phyloP scores from a whole-genome alignment of 768 basidiomycete species.

The Clavaria fumosa region DNA sequence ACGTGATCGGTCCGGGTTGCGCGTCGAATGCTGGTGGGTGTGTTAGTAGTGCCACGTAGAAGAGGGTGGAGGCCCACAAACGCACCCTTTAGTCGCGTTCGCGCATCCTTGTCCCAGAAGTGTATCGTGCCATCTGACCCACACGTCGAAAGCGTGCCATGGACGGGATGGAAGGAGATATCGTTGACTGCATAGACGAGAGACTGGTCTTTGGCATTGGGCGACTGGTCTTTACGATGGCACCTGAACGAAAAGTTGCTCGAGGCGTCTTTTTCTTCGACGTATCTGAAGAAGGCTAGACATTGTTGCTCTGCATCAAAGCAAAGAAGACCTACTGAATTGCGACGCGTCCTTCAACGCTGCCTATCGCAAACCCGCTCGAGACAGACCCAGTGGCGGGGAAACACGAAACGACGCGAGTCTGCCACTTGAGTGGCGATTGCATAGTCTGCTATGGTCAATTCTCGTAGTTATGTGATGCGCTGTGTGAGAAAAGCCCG shows the following conservation, averaged over 20 bases:
- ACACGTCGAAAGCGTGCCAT: constrained; percentile 76
- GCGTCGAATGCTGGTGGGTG: constrained; percentile 30
- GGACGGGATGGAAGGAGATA: constrained; percentile 72
- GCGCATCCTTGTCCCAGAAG: constrained; percentile 91
- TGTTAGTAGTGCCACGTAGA: neutral
- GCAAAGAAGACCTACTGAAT: constrained; percentile 61
- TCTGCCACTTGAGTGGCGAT: constrained; percentile 91
- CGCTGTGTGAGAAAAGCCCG: neutral
- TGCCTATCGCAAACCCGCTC: constrained; percentile 72
- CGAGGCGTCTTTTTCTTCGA: constrained; percentile 71
- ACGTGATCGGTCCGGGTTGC: constrained; percentile 59
- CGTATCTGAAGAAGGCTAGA: constrained; percentile 37
- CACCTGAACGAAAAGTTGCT: constrained; percentile 87
- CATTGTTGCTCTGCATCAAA: neutral
- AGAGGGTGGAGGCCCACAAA: constrained; percentile 10
- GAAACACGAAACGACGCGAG: constrained; percentile 73
- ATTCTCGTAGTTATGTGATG: neutral
- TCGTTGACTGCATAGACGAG: constrained; percentile 74
- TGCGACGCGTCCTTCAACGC: constrained; percentile 83
- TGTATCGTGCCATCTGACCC: constrained; percentile 79
- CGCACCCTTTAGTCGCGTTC: constrained; percentile 79
- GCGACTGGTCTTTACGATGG: constrained; percentile 44
- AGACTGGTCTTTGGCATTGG: constrained; percentile 45
- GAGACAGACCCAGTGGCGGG: constrained; percentile 43
- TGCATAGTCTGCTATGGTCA: constrained; percentile 39